Conservation (phyloP, 768 basidiomycete species). For the Rubroboletus pulcherrimus region DNA sequence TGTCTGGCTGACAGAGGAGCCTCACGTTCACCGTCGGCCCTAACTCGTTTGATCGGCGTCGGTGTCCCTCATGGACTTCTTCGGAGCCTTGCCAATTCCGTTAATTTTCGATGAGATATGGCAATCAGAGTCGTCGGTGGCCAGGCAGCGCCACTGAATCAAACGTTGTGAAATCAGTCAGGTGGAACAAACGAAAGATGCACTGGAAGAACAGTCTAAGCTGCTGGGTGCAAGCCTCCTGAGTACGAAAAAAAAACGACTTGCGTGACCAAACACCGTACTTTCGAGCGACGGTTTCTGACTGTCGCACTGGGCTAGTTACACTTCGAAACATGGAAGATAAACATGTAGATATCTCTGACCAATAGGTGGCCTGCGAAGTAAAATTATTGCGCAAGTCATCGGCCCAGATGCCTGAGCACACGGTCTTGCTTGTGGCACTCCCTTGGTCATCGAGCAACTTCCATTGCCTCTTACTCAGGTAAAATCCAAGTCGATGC, state of each 20-base stretch:
- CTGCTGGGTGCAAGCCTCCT: not conserved
- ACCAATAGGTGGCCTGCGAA: conserved; percentile 1
- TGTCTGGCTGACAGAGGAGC: not conserved
- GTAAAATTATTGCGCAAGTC: not conserved
- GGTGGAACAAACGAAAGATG: not conserved
- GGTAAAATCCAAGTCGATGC: conserved; percentile 16
- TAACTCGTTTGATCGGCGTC: not conserved
- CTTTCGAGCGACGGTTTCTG: not conserved
- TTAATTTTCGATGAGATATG: not conserved
- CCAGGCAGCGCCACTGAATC: too few species aligned
- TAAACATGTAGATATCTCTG: not conserved
- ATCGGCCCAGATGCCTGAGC: not conserved
- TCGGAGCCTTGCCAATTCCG: not conserved
- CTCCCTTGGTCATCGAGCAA: not conserved
- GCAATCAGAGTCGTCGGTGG: not conserved
- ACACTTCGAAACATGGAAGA: not conserved
- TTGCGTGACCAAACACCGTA: not conserved
- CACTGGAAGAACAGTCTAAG: not conserved
- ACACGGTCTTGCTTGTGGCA: not conserved
- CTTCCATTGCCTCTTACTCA: not conserved
- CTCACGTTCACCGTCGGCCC: not conserved
- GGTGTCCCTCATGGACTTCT: not conserved
- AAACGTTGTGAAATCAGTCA: not conserved
- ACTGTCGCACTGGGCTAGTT: not conserved
- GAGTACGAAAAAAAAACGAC: too few species aligned